phyloP scores from a whole-genome alignment of 306 rosid species.

The Pterocarpus macrocarpus region DNA sequence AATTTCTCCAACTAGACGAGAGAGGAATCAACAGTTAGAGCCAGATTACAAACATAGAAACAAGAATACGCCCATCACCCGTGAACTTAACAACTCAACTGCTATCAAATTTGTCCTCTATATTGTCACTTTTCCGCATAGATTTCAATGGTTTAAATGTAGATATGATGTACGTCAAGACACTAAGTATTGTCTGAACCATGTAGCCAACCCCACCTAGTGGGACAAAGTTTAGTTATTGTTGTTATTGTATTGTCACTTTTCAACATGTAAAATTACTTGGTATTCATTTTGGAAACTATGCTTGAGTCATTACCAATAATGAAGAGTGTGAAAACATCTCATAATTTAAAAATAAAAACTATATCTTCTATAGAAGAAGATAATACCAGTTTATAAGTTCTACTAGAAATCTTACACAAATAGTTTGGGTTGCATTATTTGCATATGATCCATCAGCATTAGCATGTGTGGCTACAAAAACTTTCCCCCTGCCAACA shows the following conservation, averaged over 20 bases:
- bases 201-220: neutral
- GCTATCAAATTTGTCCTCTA: neutral
- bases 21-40: neutral
- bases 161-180: neutral
- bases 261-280: neutral
- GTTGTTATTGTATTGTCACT: neutral
- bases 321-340: neutral
- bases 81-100: neutral
- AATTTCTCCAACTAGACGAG: neutral
- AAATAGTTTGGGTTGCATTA: neutral
- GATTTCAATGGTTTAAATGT: neutral
- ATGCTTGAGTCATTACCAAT: neutral
- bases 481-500: neutral
- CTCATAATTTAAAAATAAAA: neutral
- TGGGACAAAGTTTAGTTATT: neutral
- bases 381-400: neutral
- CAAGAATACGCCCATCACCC: neutral
- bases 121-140: neutral
- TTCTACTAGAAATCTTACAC: neutral
- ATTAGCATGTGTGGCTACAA: neutral
- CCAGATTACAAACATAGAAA: neutral
- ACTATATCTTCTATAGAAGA: neutral
- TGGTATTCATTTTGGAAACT: neutral
- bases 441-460: neutral
- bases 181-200: neutral